phyloP scores from a whole-genome alignment of 192 early-diverging fungal species.

The Dissophora globulifera region DNA sequence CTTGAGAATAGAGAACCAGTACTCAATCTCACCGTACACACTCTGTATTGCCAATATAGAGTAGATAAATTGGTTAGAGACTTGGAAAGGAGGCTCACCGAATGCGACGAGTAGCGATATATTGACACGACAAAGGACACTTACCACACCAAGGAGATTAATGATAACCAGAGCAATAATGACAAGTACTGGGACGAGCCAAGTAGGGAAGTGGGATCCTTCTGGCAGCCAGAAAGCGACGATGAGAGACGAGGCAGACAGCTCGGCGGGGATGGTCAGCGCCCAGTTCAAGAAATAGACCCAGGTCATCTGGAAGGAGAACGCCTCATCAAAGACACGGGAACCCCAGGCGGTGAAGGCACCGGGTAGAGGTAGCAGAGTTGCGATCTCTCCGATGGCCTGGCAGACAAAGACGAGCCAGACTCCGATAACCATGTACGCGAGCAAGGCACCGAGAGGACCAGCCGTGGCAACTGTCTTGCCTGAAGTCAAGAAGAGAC shows the following conservation, averaged over 20 bases:
- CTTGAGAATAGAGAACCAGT: slow-evolving; percentile 85
- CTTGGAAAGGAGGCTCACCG: too few relatives aligned
- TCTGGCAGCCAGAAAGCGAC: slow-evolving; percentile 67
- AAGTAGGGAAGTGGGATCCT: slow-evolving; percentile 36
- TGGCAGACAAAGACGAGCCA: slow-evolving; percentile 46
- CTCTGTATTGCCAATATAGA: slow-evolving; percentile 63
- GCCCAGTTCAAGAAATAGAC: slow-evolving; percentile 64
- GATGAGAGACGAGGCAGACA: slow-evolving; percentile 82
- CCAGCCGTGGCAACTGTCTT: slow-evolving; percentile 39
- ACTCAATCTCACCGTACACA: slow-evolving; percentile 84
- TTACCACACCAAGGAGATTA: slow-evolving; percentile 75
- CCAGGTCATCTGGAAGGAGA: slow-evolving; percentile 68
- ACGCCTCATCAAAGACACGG: slow-evolving; percentile 82
- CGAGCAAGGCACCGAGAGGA: slow-evolving; percentile 48
- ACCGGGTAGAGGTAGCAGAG: slow-evolving; percentile 81
- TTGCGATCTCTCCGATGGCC: slow-evolving; percentile 84
- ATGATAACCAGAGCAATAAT: slow-evolving; percentile 70
- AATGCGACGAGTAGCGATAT: background rate
- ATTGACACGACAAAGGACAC: slow-evolving; percentile 52
- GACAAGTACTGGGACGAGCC: slow-evolving; percentile 56
- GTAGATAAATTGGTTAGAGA: too few relatives aligned
- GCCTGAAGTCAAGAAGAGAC: slow-evolving; percentile 39
- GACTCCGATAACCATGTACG: slow-evolving; percentile 36
- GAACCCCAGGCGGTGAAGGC: slow-evolving; percentile 77
- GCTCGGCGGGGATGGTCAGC: slow-evolving; percentile 72